Percentiles rank a stretch among this genome's conserved stretches.
Evolutionary conservation across 2,329 filamentous ascomycete genomes (phyloP).

Genomic region (Xylaria sp.): DNA sequence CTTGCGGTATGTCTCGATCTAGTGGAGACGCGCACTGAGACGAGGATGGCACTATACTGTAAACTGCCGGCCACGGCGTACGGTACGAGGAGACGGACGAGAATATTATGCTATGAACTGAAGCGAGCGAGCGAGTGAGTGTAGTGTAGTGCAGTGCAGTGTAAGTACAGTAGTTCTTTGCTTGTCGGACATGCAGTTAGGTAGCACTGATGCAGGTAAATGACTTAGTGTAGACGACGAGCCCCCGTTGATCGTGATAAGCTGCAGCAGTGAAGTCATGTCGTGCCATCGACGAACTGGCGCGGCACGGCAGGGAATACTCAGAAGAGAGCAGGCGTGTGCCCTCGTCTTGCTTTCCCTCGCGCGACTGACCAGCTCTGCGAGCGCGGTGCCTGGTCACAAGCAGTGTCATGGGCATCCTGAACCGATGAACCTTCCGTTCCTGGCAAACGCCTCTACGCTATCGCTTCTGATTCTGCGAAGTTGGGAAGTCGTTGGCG

Average conservation of each 20-base stretch:
- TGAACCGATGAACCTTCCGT: constrained; percentile 36
- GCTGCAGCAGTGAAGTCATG: constrained; percentile 16
- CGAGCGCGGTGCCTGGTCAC: constrained; percentile 17
- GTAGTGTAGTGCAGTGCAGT: too few relatives aligned
- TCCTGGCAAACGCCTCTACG: constrained; percentile 30
- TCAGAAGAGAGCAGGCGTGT: constrained; percentile 26
- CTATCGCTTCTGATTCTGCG: constrained; percentile 30
- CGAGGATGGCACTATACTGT: neutral
- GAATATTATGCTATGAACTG: neutral
- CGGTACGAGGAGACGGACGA: constrained; percentile 2
- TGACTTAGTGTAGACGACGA: neutral
- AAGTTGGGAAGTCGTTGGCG: constrained; percentile 11
- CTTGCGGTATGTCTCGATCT: constrained; percentile 20
- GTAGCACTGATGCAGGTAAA: neutral
- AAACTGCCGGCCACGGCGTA: neutral
- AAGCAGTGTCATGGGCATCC: constrained; percentile 19
- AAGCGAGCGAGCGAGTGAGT: too few relatives aligned
- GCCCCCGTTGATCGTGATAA: constrained; percentile 31
- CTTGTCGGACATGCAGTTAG: constrained; percentile 5
- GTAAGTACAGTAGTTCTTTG: neutral
- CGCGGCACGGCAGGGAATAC: too few relatives aligned
- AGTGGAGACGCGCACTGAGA: constrained; percentile 7
- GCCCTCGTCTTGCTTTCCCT: constrained; percentile 30
- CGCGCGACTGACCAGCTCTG: constrained; percentile 23
- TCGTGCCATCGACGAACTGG: constrained; percentile 22